Conservation (phyloP, 768 basidiomycete species). For the Cystobasidium tubakii region DNA sequence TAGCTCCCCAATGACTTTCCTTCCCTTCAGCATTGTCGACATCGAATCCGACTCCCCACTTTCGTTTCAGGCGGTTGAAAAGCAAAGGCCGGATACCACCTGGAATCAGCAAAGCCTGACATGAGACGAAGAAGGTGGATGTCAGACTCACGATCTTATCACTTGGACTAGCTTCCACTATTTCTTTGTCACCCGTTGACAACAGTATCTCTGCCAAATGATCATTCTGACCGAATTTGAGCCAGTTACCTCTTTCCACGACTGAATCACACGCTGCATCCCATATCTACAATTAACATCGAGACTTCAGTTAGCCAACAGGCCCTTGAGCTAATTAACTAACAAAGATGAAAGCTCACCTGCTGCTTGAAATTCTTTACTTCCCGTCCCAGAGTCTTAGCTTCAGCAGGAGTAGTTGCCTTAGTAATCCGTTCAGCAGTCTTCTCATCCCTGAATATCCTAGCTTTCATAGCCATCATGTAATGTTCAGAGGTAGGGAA, state of each 20-base stretch:
- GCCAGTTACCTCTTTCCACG: conserved; percentile 34
- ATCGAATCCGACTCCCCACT: conserved; percentile 35
- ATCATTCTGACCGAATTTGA: conserved; percentile 32
- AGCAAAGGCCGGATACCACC: too few species aligned
- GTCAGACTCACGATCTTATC: conserved; percentile 26
- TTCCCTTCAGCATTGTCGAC: conserved; percentile 27
- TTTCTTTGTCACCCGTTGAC: conserved; percentile 5
- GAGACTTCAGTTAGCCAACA: neutral
- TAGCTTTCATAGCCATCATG: conserved; percentile 35
- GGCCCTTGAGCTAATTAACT: neutral
- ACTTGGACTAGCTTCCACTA: conserved; percentile 27
- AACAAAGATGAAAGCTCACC: neutral
- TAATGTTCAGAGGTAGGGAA: conserved; percentile 35
- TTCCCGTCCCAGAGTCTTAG: conserved; percentile 33
- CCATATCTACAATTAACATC: conserved; percentile 23
- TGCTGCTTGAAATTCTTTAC: conserved; percentile 38
- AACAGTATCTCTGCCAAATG: conserved; percentile 14
- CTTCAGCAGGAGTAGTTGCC: conserved; percentile 31
- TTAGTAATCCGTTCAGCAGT: conserved; percentile 26
- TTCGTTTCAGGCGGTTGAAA: neutral
- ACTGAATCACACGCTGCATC: conserved; percentile 31
- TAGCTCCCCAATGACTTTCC: conserved; percentile 10
- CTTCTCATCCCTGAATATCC: conserved; percentile 12
- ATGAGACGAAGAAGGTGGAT: too few species aligned
- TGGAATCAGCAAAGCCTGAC: too few species aligned